A percentile compares a stretch with the other conserved stretches of the same genome.
These are phyloP conservation scores for Talaromyces sp. DNA, from an alignment of 2,329 filamentous ascomycete species.

Conservation along the genomic window DNA sequence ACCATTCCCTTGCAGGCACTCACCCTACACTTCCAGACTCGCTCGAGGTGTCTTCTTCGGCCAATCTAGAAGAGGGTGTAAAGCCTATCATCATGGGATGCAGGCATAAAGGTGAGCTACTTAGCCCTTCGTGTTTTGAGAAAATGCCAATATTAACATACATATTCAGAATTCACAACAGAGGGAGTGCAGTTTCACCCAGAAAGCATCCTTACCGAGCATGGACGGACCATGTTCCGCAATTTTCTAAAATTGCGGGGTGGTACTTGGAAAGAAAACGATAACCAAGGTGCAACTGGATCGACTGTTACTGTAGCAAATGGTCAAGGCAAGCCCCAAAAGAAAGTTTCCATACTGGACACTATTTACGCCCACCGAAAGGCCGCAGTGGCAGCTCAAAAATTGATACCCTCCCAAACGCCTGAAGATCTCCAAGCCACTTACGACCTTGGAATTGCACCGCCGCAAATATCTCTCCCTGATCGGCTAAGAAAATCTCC, in stretches of 20 bases:
- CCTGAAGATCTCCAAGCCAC: constrained; percentile 78
- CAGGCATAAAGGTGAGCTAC: constrained; percentile 61
- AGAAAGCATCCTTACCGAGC: constrained; percentile 89
- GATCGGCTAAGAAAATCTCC: constrained; percentile 74
- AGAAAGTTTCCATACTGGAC: constrained; percentile 81
- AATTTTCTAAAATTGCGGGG: constrained; percentile 87
- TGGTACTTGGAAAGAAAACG: constrained; percentile 86
- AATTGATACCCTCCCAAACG: constrained; percentile 76
- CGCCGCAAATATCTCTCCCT: constrained; percentile 75
- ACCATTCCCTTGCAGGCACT: constrained; percentile 92
- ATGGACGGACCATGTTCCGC: constrained; percentile 81
- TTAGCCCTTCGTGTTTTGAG: neutral
- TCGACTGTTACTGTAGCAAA: constrained; percentile 14
- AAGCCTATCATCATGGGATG: constrained; percentile 95
- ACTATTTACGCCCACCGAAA: constrained; percentile 82
- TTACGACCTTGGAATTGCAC: constrained; percentile 78
- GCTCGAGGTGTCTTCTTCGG: constrained; percentile 88
- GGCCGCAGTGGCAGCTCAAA: constrained; percentile 72
- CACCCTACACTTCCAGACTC: constrained; percentile 78
- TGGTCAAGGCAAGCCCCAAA: constrained; percentile 47
- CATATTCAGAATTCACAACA: constrained; percentile 48
- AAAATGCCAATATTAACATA: constrained; percentile 49
- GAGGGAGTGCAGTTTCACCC: constrained; percentile 98
- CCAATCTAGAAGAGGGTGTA: constrained; percentile 55
- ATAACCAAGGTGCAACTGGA: constrained; percentile 24